These are phyloP conservation scores for Cyberlindnera samutprakarnensis DNA, from an alignment of 805 yeast species.

Conservation along the genomic window DNA sequence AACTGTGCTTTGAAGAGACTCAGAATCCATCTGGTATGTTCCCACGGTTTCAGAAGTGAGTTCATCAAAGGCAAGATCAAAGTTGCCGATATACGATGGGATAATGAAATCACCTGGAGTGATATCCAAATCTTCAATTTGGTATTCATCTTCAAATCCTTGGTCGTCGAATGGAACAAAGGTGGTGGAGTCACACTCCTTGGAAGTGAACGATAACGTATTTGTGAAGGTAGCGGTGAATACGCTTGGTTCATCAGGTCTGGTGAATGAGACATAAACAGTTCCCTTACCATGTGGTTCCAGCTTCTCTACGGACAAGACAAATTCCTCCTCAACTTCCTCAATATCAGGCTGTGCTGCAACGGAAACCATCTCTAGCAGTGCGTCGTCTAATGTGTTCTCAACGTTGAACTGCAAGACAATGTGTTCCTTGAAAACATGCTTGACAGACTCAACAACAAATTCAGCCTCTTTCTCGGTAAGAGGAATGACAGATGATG, in stretches of 20 bases:
- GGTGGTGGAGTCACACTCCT: slow-evolving; percentile 71
- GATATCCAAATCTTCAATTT: slow-evolving; percentile 70
- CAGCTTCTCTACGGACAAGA: slow-evolving; percentile 66
- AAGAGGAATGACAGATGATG: slow-evolving; percentile 56
- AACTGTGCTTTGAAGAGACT: slow-evolving; percentile 48
- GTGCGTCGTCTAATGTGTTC: slow-evolving; percentile 75
- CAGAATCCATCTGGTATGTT: slow-evolving; percentile 54
- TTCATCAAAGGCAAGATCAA: slow-evolving; percentile 67
- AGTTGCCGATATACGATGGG: slow-evolving; percentile 74
- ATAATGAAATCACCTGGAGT: slow-evolving; percentile 74
- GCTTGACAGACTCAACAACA: slow-evolving; percentile 79
- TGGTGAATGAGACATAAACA: slow-evolving; percentile 68
- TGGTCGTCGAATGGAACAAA: slow-evolving; percentile 58
- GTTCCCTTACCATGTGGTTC: slow-evolving; percentile 66
- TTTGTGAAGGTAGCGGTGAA: slow-evolving; percentile 50
- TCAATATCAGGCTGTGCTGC: slow-evolving; percentile 52
- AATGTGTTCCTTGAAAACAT: slow-evolving; percentile 64
- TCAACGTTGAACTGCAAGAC: slow-evolving; percentile 77
- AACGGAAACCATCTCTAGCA: slow-evolving; percentile 70
- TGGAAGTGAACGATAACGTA: slow-evolving; percentile 64
- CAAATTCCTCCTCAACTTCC: slow-evolving; percentile 54
- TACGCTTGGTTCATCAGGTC: slow-evolving; percentile 40
- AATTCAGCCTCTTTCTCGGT: slow-evolving; percentile 94
- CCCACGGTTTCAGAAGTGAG: slow-evolving; percentile 54
- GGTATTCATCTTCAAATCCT: slow-evolving; percentile 92